Base-by-base conservation (phyloP, 1,284 basidiomycete species). In the Boletus semigastroideus region DNA sequence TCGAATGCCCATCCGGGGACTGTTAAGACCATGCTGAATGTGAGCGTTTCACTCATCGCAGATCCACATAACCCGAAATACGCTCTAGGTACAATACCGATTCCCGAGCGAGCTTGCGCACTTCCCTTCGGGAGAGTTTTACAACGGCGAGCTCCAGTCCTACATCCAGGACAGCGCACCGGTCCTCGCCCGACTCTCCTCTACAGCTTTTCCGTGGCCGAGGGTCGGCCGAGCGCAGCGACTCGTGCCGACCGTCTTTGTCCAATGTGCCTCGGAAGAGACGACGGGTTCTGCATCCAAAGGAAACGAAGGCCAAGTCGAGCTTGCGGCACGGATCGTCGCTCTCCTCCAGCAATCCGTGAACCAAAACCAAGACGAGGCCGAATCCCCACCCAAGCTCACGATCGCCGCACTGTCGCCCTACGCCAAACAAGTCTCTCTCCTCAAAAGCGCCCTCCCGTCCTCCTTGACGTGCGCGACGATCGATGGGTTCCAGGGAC, bases 401-500 rank as follows among this genome's bases (percentile, higher is more conserved):
- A 72, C 68, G 19, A 73, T 84, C 42, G 78, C 81, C 1, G 74
- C 80, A 1, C 74, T 86, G 27, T 80, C 82, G 1, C 84, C 82
- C 0, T 86, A 86, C 61, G 72, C 76, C 14, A 78, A 79, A 47
- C 83, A 86, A 54, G 72, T 79, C 13, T 67, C 73, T 42, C 66
- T 73, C 1, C 68, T 86, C 4, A 72, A 74, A 19, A 63, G 72
- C 22, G 66, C 64, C 2, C 66, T 81, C 0, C 73, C 78, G 0
- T 63, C 72, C 2, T 63, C 69, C 16, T 67, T 78, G 48, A 69
- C 76, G 17, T 76, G 75, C 41, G 81, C 78, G 48, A 89, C 86
- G 0, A 79, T 89, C 53, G 86, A 89, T 58, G 83, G 84, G 0
- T 91, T 89, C 64, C 88, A 91, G 63, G 87, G 89, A 3, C 74